Evolutionary conservation across 805 yeast species (phyloP).

Genomic region (Saturnispora serradocipensis): DNA sequence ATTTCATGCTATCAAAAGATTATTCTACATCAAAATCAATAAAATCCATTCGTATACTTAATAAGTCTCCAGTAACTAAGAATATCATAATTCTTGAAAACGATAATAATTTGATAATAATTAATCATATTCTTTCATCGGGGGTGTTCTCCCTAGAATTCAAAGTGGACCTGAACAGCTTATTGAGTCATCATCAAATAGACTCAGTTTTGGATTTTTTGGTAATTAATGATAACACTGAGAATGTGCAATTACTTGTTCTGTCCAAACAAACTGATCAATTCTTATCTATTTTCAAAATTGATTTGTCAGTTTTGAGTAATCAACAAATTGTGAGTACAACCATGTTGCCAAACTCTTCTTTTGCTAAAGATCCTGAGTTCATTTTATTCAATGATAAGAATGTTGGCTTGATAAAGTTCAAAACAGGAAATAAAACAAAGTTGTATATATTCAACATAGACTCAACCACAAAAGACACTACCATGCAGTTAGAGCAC

Average conservation of each 20-base stretch:
- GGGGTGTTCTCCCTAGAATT: slow-evolving; percentile 9
- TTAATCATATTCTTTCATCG: slow-evolving; percentile 27
- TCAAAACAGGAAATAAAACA: not conserved
- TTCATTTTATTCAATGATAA: not conserved
- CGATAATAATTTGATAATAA: slow-evolving; percentile 32
- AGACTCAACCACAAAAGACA: slow-evolving; percentile 17
- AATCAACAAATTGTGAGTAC: not conserved
- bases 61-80: slow-evolving; percentile 39
- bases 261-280: not conserved
- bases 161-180: slow-evolving; percentile 1
- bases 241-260: not conserved
- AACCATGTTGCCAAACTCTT: not conserved
- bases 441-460: slow-evolving; percentile 54
- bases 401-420: not conserved
- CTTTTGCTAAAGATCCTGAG: not conserved
- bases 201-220: slow-evolving; percentile 1
- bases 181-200: not conserved
- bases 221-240: not conserved
- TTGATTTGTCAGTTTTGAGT: not conserved
- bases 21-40: slow-evolving; percentile 35
- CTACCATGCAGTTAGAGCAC: slow-evolving; percentile 21
- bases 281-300: not conserved
- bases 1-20: slow-evolving; percentile 12
- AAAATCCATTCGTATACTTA: slow-evolving; percentile 38
- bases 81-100: slow-evolving; percentile 38